Conservation (phyloP, 2,329 filamentous ascomycete genomes). For the Ascochyta fabae region DNA sequence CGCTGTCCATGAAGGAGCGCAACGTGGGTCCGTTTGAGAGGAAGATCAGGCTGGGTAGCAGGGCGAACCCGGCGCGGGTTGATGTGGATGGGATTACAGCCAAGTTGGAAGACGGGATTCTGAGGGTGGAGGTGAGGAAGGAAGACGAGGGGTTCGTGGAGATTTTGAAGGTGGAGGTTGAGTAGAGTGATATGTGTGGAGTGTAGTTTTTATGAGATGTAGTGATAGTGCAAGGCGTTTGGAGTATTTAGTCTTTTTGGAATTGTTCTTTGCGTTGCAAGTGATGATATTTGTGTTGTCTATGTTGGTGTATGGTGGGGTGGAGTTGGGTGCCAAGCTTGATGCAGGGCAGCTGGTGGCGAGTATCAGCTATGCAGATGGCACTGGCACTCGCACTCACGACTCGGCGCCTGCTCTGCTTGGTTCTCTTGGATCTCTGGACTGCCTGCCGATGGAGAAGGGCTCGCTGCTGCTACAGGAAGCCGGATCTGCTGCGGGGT, state of each 20-base stretch:
- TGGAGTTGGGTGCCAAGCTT: background rate
- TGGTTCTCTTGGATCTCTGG: constrained; percentile 3
- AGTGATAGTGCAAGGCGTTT: background rate
- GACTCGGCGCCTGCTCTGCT: background rate
- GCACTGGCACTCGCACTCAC: background rate
- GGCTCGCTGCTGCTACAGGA: constrained; percentile 39
- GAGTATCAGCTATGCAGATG: background rate
- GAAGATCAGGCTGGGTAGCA: constrained; percentile 66
- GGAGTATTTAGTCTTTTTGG: background rate
- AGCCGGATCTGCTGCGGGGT: constrained; percentile 43
- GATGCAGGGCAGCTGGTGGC: background rate
- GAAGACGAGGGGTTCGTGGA: constrained; percentile 65
- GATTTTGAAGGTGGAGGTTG: constrained; percentile 60
- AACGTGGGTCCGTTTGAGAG: constrained; percentile 78
- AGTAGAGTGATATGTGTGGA: constrained; percentile 33
- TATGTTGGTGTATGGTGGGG: background rate
- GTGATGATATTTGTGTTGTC: background rate
- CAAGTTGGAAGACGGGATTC: constrained; percentile 78
- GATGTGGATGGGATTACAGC: constrained; percentile 73
- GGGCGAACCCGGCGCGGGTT: constrained; percentile 64
- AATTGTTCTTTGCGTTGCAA: background rate
- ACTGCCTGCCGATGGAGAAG: constrained; percentile 44
- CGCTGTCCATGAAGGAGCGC: constrained; percentile 69
- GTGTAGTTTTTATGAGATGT: too few relatives aligned
- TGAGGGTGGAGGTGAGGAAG: constrained; percentile 80